Base-by-base conservation (phyloP, 495 filamentous ascomycete genomes). In the Aspergillus steynii region DNA sequence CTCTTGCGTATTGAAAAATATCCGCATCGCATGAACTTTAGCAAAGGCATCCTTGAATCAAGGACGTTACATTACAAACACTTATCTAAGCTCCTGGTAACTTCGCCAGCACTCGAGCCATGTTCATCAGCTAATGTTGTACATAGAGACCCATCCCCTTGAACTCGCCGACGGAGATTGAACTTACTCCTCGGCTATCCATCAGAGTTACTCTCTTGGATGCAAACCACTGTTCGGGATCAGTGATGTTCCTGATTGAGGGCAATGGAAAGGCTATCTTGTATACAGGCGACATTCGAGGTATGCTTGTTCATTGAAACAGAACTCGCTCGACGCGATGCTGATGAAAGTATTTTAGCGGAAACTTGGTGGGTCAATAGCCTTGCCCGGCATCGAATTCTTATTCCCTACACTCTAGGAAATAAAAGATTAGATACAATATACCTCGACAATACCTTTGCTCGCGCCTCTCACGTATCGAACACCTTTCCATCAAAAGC, bases 211-310 rank as follows among this genome's bases (percentile, higher is more conserved):
- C 93, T 2, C 80, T 97, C 0, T 83, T 97, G 37, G 87, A 97
- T 78, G 93, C 94, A 7, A 97, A 98, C 68, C 94, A 97, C 67
- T 98, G 94, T 69, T 78, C 87, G 25, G 94, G 94, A 3, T 87
- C 93, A 26, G 93, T 97, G 29, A 96, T 97, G 92, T 97, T 97
- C 68, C 86, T 97, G 6, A 88, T 97, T 47, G 90, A 97, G 69
- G 86, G 86, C 4, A 71, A 85, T 55, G 83, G 83, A 6, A 93
- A 90, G 56, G 87, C 92, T 7, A 82, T 93, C 14, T 79, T 97
- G 1, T 98, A 97, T 67, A 96, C 93, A 0, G 94, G 93, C n/a
- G 93, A 97, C 70, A 91, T 96, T 48, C 82, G 94, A 70, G 87
- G 89, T 81, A 81, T 84, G 74, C 59, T 26, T 20, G 1, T 9